Evolutionary conservation across 2,329 filamentous ascomycete species (phyloP), one percentile per base, ranked within the genome.

Genomic region (Aspergillus calidoustus): DNA sequence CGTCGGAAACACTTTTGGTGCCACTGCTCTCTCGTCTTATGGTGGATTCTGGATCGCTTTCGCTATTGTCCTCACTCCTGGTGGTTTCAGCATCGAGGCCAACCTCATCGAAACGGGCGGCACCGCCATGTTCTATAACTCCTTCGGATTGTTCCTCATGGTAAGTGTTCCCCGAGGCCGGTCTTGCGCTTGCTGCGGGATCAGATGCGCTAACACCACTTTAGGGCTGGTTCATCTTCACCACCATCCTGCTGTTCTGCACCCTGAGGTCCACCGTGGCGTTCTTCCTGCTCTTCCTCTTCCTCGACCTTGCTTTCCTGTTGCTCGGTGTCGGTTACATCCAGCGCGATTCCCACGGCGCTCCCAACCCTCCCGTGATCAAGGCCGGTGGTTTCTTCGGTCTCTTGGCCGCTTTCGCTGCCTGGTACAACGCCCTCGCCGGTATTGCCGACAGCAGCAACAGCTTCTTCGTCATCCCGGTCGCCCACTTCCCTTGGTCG

Each of bases 401-500:
- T n/a, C 83, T 95, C 64, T 70, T 95, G 7, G 87, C 91, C 1
- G 90, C 91, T 0, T 95, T 96, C 74, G 73, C 91, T 59, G 91
- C 92, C 4, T 96, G 92, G 92, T 96, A 94, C 79, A 93, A 92
- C 71, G 91, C 92, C 43, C 83, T 94, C 63, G 91, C 91, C 56
- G 91, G 91, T 86, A 86, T 95, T 61, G 89, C 90, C 64, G 91
- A 95, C 69, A 77, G 72, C 56, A 80, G 76, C 68, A 84, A 84
- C 74, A 95, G 92, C 83, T 97, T 97, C 88, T 95, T 97, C 84
- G 84, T 95, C 77, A 87, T 96, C 64, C 94, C 93, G 55, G 93
- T 97, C 66, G 89, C 91, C 71, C 93, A 97, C 84, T 96, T 97
- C 84, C 94, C 93, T 57, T 97, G 94, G 94, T 94, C 91, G 43